Percentiles rank a stretch among this genome's conserved stretches.
Conservation (phyloP, 2,329 filamentous ascomycete species). For the Zasmidium angulare region DNA sequence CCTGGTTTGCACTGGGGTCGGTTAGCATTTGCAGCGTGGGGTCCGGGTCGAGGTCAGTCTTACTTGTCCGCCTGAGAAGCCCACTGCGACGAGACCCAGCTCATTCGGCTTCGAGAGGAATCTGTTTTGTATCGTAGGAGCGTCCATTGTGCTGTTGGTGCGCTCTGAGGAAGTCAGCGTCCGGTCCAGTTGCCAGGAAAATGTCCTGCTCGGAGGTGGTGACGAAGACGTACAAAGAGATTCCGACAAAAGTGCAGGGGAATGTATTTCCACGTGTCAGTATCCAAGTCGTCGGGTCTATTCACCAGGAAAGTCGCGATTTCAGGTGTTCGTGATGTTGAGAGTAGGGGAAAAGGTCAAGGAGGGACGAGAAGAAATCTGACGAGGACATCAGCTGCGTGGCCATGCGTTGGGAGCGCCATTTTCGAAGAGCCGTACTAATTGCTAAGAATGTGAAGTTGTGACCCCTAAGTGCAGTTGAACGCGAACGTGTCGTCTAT, state of each 20-base stretch:
- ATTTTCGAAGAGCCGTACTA: too few species aligned
- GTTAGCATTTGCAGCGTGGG: conserved; percentile 6
- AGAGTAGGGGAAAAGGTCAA: neutral
- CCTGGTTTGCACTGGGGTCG: conserved; percentile 73
- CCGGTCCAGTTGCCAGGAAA: neutral
- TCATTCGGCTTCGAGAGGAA: conserved; percentile 80
- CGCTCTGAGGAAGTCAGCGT: neutral
- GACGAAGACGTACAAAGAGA: neutral
- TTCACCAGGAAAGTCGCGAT: neutral
- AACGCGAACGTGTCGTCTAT: conserved; percentile 2
- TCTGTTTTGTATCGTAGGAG: conserved; percentile 62
- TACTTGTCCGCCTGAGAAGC: conserved; percentile 96
- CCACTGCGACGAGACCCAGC: conserved; percentile 88
- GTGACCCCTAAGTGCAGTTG: conserved; percentile 18
- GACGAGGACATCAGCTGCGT: conserved; percentile 4
- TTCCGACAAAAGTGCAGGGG: neutral
- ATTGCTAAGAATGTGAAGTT: neutral
- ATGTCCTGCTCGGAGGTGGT: neutral
- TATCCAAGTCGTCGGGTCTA: neutral
- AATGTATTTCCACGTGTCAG: neutral
- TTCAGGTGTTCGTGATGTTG: neutral
- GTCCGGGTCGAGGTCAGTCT: conserved; percentile 1
- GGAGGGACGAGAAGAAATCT: neutral
- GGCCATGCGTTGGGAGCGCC: neutral
- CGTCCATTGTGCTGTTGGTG: conserved; percentile 36